Conservation (phyloP, 2,329 filamentous ascomycete genomes). For the Venturia effusa region DNA sequence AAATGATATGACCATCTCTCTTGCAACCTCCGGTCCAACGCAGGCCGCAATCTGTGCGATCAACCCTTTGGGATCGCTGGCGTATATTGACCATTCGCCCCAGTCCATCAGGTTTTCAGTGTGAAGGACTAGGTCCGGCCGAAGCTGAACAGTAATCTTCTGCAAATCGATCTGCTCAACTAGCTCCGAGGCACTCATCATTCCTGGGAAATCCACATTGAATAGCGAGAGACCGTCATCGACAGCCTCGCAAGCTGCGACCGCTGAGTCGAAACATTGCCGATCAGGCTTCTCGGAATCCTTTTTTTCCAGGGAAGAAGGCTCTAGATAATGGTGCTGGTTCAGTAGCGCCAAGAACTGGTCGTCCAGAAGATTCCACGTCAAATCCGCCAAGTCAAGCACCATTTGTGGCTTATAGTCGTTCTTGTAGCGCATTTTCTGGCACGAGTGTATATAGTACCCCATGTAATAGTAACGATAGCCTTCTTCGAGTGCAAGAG, state of each 20-base stretch:
- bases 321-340: constrained; percentile 17
- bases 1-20: constrained; percentile 35
- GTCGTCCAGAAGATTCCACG: constrained; percentile 47
- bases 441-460: constrained; percentile 71
- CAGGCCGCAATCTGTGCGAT: constrained; percentile 59
- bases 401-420: constrained; percentile 67
- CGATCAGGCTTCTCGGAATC: background rate
- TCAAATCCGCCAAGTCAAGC: constrained; percentile 34
- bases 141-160: constrained; percentile 32
- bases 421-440: constrained; percentile 79
- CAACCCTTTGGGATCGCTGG: constrained; percentile 24
- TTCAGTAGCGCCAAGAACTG: constrained; percentile 15
- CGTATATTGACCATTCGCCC: constrained; percentile 28
- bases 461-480: constrained; percentile 76
- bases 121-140: background rate
- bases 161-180: constrained; percentile 44
- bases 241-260: background rate
- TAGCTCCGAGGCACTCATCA: constrained; percentile 46
- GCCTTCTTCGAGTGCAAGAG: constrained; percentile 55
- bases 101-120: constrained; percentile 45
- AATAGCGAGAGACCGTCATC: constrained; percentile 40
- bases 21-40: constrained; percentile 49
- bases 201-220: constrained; percentile 54
- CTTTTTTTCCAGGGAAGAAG: constrained; percentile 9
- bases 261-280: constrained; percentile 15